Evolutionary conservation across 2,329 filamentous ascomycete genomes (phyloP), one percentile per base, ranked within the genome.

Genomic region (Verticillium dahliae): DNA sequence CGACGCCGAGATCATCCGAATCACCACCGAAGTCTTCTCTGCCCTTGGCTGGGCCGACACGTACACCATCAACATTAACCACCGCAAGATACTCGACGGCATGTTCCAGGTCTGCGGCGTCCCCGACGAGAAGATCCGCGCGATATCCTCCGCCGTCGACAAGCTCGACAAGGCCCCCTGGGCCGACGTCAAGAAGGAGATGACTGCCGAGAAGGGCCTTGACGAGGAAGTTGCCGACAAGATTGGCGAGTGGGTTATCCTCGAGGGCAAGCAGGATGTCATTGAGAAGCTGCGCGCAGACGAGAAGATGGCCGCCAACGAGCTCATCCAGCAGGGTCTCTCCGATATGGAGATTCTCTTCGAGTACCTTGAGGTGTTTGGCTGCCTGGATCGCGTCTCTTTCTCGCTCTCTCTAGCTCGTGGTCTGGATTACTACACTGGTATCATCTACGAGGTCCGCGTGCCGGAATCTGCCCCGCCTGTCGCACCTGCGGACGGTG

Each of bases 161-260:
- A 98, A 98, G 80, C 81, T 98, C 60, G 94, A 97, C 76, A 98
- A 98, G 79, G 80, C 89, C 71, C 90, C 92, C 1, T 97, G 93
- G 94, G 84, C 84, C 37, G 92, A 96, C 66, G 94, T 97, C 60
- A 87, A 89, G 74, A 90, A 90, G 74, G 93, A 97, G 74, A 97
- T 97, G 93, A 89, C 90, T 0, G 90, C 94, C 67, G 90, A 96
- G 66, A 97, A 97, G 79, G 92, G 92, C 0, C 81, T 98, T 1
- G 84, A 86, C 52, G 80, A 81, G 31, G 87, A 85, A 14, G 85
- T 94, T 35, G 94, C 94, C 56, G 92, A 97, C 77, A 89, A 86
- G 70, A 96, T 97, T 69, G 92, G 92, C 69, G 85, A 88, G 70
- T 97, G 89, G 74, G 91, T 94, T n/a, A 82, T 89, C 62, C 82